Evolutionary conservation across 2,329 filamentous ascomycete species (phyloP).

Genomic region (Aspergillus texensis): DNA sequence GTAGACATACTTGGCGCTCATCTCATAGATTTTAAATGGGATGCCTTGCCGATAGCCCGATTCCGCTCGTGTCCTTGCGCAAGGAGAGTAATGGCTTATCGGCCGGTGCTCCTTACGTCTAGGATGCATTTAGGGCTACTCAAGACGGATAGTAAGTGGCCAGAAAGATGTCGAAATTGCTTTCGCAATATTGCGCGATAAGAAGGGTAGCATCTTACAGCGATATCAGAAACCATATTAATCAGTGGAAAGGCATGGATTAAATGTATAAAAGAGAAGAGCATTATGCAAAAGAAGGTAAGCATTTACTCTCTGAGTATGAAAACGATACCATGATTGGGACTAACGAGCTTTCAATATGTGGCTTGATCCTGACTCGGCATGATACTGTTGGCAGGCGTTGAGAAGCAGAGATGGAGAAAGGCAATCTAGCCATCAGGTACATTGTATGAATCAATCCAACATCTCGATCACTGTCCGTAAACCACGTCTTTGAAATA

Average conservation of each 20-base stretch:
- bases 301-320: background rate
- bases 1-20: background rate
- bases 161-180: background rate
- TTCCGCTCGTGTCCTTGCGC: background rate
- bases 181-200: background rate
- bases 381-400: background rate
- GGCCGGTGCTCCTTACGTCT: background rate
- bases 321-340: background rate
- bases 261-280: background rate
- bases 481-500: background rate
- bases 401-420: background rate
- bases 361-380: background rate
- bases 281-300: background rate
- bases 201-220: background rate
- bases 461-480: background rate
- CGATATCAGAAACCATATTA: background rate
- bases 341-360: background rate
- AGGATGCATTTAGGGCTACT: background rate
- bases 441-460: background rate
- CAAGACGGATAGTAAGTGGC: background rate
- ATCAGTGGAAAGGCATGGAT: background rate
- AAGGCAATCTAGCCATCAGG: background rate
- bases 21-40: background rate
- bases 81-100: background rate
- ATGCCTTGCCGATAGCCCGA: background rate